Evolutionary conservation across 495 filamentous ascomycete genomes (phyloP), one percentile per base, ranked within the genome.

Genomic region (Durotheca rogersii): DNA sequence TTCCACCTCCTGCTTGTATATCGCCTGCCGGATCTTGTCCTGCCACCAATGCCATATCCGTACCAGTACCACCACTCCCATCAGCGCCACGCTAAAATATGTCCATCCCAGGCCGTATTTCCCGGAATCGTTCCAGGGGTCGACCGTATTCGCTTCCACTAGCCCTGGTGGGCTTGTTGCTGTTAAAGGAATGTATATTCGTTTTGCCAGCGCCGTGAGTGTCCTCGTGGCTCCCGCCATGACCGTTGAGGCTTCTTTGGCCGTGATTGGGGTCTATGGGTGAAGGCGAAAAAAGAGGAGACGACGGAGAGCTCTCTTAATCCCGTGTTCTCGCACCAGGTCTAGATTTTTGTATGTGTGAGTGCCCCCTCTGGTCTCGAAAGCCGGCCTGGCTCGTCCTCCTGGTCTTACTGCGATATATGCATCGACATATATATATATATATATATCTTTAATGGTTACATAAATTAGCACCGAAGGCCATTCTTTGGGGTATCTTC

Each of bases 81-180:
- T 69, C 34, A 95, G 60, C 41, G 87, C 80, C 18, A 94, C 62
- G 34, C 84, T 81, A 57, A 95, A 93, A 65, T 91, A 95, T 2
- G 89, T 86, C 83, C 88, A 93, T 25, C 86, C 89, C 44, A 89
- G 67, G n/a, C 76, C 88, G 68, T 95, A 95, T 72, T 94, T 92
- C 9, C 85, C 87, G n/a, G 88, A 81, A 63, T 87, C 64, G 7
- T 63, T 73, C 85, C 86, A 95, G 36, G 89, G 85, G 69, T 95
- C 90, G 64, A 84, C 71, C 11, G 82, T 85, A 62, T 80, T 81
- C 19, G 90, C 88, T 61, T 86, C 83, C 11, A 86, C 72, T 29
- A 91, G 75, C 2, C 80, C 85, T 2, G 81, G 73, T 2, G 88
- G 86, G 56, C 81, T 89, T 29, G 80, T 84, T 42, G 81, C 75